These are phyloP conservation scores for Brassica incana DNA, from an alignment of 345 rosid species.

Conservation along the genomic window DNA sequence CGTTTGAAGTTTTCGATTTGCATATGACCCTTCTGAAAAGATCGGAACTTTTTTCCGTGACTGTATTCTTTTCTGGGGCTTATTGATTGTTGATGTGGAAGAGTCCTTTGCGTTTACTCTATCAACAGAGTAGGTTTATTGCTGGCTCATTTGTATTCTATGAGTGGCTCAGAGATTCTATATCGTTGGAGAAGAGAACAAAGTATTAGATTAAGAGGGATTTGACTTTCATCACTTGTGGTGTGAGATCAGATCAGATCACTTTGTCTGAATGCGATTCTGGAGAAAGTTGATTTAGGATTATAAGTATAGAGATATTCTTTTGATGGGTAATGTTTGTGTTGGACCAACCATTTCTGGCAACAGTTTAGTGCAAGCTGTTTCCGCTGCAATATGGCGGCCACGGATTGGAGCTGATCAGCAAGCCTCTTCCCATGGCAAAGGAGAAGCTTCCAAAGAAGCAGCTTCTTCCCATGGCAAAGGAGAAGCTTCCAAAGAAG, in stretches of 20 bases:
- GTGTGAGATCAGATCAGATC: slow-evolving; percentile 30
- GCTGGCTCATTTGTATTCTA: slow-evolving; percentile 2
- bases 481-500: not conserved
- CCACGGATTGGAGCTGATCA: slow-evolving; percentile 54
- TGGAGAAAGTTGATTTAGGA: slow-evolving; percentile 24
- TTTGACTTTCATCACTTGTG: slow-evolving; percentile 31
- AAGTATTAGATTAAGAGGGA: not conserved
- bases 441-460: slow-evolving; percentile 42
- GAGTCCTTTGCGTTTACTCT: not conserved
- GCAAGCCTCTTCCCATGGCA: slow-evolving; percentile 43
- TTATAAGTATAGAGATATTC: not conserved
- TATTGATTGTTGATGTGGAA: not conserved
- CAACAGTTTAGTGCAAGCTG: slow-evolving; percentile 70
- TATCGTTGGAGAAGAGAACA: not conserved
- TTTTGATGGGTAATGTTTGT: slow-evolving; percentile 76
- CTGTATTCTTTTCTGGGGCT: not conserved
- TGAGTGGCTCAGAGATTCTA: slow-evolving; percentile 6
- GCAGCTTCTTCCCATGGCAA: slow-evolving; percentile 5
- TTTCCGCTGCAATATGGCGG: slow-evolving; percentile 77
- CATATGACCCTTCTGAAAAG: not conserved
- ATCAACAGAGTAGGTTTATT: slow-evolving; percentile 21
- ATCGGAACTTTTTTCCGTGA: not conserved
- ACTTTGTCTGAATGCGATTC: slow-evolving; percentile 19
- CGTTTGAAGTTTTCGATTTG: not conserved
- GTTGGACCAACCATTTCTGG: slow-evolving; percentile 69